Base-by-base conservation (phyloP, 257 asterid species). In the Verbascum thapsus region DNA sequence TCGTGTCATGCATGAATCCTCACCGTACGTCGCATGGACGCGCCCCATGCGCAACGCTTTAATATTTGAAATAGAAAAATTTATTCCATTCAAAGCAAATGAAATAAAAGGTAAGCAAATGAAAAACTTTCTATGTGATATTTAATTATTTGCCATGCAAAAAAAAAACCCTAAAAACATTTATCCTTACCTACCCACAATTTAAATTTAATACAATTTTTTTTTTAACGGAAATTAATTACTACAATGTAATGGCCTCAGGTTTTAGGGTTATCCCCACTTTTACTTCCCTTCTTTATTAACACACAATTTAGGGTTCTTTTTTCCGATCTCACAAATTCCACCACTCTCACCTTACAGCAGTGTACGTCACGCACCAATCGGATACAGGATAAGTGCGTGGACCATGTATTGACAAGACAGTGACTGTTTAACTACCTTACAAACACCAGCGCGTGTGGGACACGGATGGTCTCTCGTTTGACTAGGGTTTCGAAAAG, bases 271-370 rank as follows among this genome's bases (percentile, higher is more conserved):
- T 67, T 76, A 76, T 67, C 82, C 75, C 64, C 71, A 67, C 54
- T 61, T 69, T 62, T 62, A 48, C 78, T 66, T 52, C 37, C 53
- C 68, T 34, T 26, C 70, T 69, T 76, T 73, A 73, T 80, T 73
- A 66, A 75, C 80, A 64, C 78, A 64, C 64, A 65, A 60, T 57
- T 78, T 78, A 81, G 87, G 84, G 84, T 70, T 75, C 77, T 60
- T 68, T 37, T 66, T 35, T 61, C 34, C 19, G 19, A 8, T 0
- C 54, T 15, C 23, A 11, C 10, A 64, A 49, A n/a, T 10, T 23
- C 32, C 3, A 3, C 70, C 74, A 78, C 73, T 53, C 76, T 20
- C 84, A 23, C 0, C 0, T 0, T 0, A 0, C 0, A 0, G 0
- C 8, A 0, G 70, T 60, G 72, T 0, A 2, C 0, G 0, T 0